Conservation (phyloP, 495 filamentous ascomycete species). For the Oidiodendron maius region DNA sequence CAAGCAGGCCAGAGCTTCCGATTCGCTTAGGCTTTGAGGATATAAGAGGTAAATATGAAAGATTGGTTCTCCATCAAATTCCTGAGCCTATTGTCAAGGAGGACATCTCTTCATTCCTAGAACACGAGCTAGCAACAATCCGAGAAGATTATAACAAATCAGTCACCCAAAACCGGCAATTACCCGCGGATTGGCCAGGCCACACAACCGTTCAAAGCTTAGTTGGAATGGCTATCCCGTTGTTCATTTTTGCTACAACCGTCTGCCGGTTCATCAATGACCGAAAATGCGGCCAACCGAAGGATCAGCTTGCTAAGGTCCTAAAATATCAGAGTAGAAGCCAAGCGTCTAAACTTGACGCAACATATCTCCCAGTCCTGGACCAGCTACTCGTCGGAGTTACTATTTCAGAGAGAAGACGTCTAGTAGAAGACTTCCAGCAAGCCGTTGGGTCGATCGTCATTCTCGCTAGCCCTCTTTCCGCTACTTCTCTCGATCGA, state of each 20-base stretch:
- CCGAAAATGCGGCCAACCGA: conserved; percentile 6
- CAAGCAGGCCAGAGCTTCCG: conserved; percentile 21
- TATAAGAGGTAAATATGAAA: conserved; percentile 16
- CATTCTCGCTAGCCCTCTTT: conserved; percentile 16
- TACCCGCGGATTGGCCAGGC: conserved; percentile 32
- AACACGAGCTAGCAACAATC: conserved; percentile 15
- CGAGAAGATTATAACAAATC: conserved; percentile 12
- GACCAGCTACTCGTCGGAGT: conserved; percentile 13
- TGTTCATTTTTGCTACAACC: conserved; percentile 41
- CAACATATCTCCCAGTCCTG: conserved; percentile 30
- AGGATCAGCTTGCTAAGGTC: conserved; percentile 20
- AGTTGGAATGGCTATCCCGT: conserved; percentile 28
- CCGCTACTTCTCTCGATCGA: conserved; percentile 5
- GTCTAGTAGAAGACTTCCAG: conserved; percentile 16
- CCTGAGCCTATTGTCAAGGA: conserved; percentile 21
- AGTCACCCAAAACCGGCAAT: not conserved
- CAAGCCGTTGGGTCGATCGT: conserved; percentile 29
- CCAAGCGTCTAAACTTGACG: conserved; percentile 24
- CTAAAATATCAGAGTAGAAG: conserved; percentile 19
- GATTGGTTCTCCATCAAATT: conserved; percentile 28
- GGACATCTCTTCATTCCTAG: conserved; percentile 31
- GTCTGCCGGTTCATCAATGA: conserved; percentile 30
- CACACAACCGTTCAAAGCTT: conserved; percentile 25
- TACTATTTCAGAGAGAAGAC: not conserved
- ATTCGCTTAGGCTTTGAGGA: conserved; percentile 22